These are phyloP conservation scores for Pythium rhizo-oryzae DNA, from an alignment of 352 stramenopile species.

Conservation along the genomic window DNA sequence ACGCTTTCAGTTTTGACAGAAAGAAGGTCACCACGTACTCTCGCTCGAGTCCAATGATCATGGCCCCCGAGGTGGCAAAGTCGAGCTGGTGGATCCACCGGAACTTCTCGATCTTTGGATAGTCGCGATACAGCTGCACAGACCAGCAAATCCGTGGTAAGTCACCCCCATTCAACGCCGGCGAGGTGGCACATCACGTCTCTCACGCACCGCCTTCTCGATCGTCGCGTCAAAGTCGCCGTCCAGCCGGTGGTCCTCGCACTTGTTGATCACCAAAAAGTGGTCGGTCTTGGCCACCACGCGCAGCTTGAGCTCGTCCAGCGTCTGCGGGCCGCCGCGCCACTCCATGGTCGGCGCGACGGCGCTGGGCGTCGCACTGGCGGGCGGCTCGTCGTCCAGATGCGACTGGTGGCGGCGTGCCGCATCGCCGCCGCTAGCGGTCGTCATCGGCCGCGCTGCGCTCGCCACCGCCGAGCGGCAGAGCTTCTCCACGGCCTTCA, in stretches of 20 bases:
- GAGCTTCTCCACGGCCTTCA: slow-evolving; percentile 33
- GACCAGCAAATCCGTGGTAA: no score
- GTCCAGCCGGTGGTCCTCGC: slow-evolving; percentile 82
- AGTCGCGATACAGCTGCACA: slow-evolving; percentile 64
- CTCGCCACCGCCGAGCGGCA: slow-evolving; percentile 7
- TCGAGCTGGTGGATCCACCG: slow-evolving; percentile 92
- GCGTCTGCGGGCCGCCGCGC: slow-evolving; percentile 55
- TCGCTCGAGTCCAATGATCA: slow-evolving; percentile 77
- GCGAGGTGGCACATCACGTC: no score
- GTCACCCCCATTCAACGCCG: no score
- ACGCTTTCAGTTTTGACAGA: not conserved
- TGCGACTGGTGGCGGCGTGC: slow-evolving; percentile 55
- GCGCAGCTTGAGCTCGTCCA: slow-evolving; percentile 59
- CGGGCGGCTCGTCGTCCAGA: slow-evolving; percentile 33
- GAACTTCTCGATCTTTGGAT: slow-evolving; percentile 77
- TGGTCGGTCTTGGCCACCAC: slow-evolving; percentile 50
- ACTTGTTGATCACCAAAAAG: slow-evolving; percentile 84
- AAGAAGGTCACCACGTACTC: slow-evolving; percentile 40
- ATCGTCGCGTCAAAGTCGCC: slow-evolving; percentile 89
- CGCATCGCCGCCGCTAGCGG: slow-evolving; percentile 23
- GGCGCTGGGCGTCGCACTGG: slow-evolving; percentile 6
- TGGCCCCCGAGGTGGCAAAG: slow-evolving; percentile 88
- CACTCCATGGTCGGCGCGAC: slow-evolving; percentile 22
- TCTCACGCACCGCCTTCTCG: slow-evolving; percentile 87
- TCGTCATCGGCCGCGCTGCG: slow-evolving; percentile 11